Conservation (phyloP, 805 yeast species). For the Spathaspora passalidarum region DNA sequence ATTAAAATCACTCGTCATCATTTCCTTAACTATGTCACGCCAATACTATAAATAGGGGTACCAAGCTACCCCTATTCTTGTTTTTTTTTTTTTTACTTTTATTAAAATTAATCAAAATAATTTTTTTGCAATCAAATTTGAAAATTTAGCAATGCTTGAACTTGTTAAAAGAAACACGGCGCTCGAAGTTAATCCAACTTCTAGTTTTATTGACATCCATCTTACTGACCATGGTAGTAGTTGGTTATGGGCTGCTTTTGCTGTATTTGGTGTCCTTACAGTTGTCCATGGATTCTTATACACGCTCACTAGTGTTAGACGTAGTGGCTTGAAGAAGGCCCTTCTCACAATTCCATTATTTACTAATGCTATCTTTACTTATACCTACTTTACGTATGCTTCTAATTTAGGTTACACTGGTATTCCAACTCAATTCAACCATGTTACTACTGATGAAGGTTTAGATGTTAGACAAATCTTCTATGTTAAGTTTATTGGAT, state of each 20-base stretch:
- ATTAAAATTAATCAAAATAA: neutral
- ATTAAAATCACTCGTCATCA: neutral
- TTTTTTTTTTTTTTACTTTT: neutral
- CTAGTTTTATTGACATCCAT: conserved; percentile 43
- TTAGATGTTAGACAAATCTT: conserved; percentile 50
- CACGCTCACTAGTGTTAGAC: conserved; percentile 20
- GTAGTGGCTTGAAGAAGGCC: conserved; percentile 28
- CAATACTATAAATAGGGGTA: conserved; percentile 1
- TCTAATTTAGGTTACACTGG: conserved; percentile 57
- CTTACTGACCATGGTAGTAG: conserved; percentile 59
- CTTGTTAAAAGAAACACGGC: conserved; percentile 31
- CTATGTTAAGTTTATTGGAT: conserved; percentile 54
- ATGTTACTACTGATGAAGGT: conserved; percentile 30
- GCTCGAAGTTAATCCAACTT: conserved; percentile 39
- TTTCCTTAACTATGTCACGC: neutral
- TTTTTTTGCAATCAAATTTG: conserved; percentile 16
- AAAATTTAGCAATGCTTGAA: conserved; percentile 32
- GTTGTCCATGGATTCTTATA: conserved; percentile 21
- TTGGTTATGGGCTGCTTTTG: conserved; percentile 66
- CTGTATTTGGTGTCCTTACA: conserved; percentile 42
- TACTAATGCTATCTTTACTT: conserved; percentile 40
- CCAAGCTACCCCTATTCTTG: conserved; percentile 3
- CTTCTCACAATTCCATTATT: conserved; percentile 42
- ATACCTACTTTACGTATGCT: conserved; percentile 53
- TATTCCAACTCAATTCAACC: conserved; percentile 46